phyloP scores from a whole-genome alignment of 2,329 filamentous ascomycete genomes.

The Cadophora sp. region DNA sequence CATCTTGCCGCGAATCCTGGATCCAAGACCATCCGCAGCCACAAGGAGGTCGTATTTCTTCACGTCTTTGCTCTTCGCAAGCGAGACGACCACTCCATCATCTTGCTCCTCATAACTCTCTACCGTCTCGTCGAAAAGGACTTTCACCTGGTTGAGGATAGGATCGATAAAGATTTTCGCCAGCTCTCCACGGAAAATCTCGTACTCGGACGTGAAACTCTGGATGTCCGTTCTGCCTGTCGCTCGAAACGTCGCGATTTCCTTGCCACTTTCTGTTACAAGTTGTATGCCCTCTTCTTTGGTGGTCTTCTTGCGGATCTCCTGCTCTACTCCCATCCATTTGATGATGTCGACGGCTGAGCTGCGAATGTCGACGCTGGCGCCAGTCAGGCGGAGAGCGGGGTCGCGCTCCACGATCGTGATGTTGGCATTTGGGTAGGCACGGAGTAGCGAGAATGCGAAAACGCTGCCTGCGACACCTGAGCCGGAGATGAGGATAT shows the following conservation, averaged over 20 bases:
- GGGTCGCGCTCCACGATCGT: conserved; percentile 52
- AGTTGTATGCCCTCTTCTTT: conserved; percentile 55
- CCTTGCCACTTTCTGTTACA: conserved; percentile 49
- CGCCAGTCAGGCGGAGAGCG: conserved; percentile 53
- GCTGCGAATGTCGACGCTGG: conserved; percentile 61
- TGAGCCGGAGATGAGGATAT: conserved; percentile 47
- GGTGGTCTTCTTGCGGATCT: conserved; percentile 50
- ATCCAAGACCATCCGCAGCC: conserved; percentile 61
- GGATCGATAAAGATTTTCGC: conserved; percentile 49
- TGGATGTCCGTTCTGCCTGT: conserved; percentile 37
- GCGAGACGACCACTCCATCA: conserved; percentile 44
- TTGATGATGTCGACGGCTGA: conserved; percentile 57
- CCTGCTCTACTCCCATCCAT: conserved; percentile 57
- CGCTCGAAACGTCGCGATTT: conserved; percentile 49
- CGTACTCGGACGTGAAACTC: conserved; percentile 52
- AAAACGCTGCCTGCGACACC: conserved; percentile 51
- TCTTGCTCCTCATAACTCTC: conserved; percentile 36
- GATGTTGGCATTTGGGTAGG: conserved; percentile 47
- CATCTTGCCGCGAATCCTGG: conserved; percentile 53
- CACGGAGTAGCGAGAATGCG: conserved; percentile 54
- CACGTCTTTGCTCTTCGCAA: conserved; percentile 23
- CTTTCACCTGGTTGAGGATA: conserved; percentile 39
- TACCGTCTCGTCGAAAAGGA: conserved; percentile 45
- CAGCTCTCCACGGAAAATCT: conserved; percentile 54
- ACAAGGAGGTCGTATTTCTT: conserved; percentile 57